These are phyloP conservation scores for Saccharomycopsis fodiens DNA, from an alignment of 805 yeast genomes.

Conservation along the genomic window DNA sequence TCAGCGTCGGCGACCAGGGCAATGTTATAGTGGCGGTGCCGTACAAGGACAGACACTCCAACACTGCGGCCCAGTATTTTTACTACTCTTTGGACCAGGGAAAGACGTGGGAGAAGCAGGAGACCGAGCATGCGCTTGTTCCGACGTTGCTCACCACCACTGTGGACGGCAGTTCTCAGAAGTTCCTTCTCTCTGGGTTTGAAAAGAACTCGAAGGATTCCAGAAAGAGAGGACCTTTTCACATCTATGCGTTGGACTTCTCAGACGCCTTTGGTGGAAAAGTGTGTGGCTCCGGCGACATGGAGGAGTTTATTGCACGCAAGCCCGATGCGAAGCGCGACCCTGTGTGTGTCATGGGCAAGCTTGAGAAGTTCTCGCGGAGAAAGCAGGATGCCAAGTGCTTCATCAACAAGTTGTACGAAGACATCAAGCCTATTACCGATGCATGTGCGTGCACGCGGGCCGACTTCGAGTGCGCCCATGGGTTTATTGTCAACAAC, in stretches of 20 bases:
- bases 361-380: conserved; percentile 51
- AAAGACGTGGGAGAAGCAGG: conserved; percentile 45
- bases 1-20: conserved; percentile 72
- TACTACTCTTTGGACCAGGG: conserved; percentile 71
- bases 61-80: conserved; percentile 24
- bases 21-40: conserved; percentile 62
- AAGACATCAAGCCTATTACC: conserved; percentile 38
- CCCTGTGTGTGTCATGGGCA: conserved; percentile 59
- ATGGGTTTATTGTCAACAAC: conserved; percentile 34
- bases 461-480: conserved; percentile 65
- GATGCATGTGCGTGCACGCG: conserved; percentile 58
- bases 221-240: conserved; percentile 10
- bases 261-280: conserved; percentile 41
- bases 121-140: conserved; percentile 36
- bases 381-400: conserved; percentile 63
- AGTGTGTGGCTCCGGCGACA: conserved; percentile 42
- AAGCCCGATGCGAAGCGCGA: conserved; percentile 14
- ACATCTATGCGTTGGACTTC: conserved; percentile 42
- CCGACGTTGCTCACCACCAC: conserved; percentile 46
- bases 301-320: conserved; percentile 59
- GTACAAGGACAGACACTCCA: conserved; percentile 23
- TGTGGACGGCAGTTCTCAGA: conserved; percentile 61
- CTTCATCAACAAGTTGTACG: conserved; percentile 41
- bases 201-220: conserved; percentile 10
- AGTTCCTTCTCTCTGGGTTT: conserved; percentile 46